Evolutionary conservation across 805 yeast genomes (phyloP).

Genomic region (Lachancea sp.): DNA sequence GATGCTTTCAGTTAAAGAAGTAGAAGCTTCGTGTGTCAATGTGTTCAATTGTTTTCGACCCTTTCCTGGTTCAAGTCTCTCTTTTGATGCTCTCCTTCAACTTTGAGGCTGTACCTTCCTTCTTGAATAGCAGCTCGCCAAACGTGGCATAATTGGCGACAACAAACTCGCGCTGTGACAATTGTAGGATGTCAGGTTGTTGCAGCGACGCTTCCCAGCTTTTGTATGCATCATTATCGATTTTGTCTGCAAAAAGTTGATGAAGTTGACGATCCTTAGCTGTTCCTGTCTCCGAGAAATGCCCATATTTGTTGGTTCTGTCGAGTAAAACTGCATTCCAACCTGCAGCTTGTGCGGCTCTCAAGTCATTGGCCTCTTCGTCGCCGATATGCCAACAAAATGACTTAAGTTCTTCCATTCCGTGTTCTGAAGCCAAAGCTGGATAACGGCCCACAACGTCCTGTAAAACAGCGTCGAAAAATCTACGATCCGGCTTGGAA

Average conservation of each 20-base stretch:
- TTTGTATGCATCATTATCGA: constrained; percentile 19
- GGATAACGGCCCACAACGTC: constrained; percentile 24
- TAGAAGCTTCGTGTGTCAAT: no score
- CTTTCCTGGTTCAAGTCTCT: no score
- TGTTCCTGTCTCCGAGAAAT: constrained; percentile 10
- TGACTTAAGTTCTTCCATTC: constrained; percentile 17
- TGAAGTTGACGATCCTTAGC: constrained; percentile 14
- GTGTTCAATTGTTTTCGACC: no score
- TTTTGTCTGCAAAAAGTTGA: constrained; percentile 24
- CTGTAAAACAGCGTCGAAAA: constrained; percentile 39
- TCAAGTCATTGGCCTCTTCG: constrained; percentile 46
- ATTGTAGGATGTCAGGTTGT: constrained; percentile 17
- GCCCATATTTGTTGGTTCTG: constrained; percentile 33
- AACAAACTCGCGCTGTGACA: constrained; percentile 17
- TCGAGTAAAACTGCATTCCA: constrained; percentile 57
- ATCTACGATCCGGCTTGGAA: constrained; percentile 45
- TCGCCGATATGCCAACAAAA: constrained; percentile 66
- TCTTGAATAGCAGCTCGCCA: constrained; percentile 9
- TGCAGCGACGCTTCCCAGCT: constrained; percentile 17
- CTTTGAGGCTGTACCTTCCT: background rate
- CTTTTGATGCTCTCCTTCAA: no score
- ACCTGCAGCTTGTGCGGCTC: constrained; percentile 48
- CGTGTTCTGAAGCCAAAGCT: constrained; percentile 9
- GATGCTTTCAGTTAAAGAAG: background rate
- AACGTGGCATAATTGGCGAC: constrained; percentile 22